A percentile compares a stretch with the other conserved stretches of the same genome.
These are phyloP conservation scores for Puccinia horiana DNA, from an alignment of 1,284 basidiomycete species.

Conservation along the genomic window DNA sequence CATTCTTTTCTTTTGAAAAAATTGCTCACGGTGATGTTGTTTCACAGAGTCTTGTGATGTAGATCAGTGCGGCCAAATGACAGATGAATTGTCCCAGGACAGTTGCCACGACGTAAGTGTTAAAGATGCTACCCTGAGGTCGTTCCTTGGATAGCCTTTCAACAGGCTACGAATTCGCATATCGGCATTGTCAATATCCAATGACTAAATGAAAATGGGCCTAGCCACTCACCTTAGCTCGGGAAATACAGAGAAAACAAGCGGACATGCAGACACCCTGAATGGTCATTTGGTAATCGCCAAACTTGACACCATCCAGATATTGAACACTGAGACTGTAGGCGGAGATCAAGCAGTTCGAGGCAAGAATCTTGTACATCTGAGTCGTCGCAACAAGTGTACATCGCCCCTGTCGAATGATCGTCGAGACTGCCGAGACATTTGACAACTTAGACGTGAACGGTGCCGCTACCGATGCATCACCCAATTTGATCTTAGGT, in stretches of 20 bases:
- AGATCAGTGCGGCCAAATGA: slow-evolving; percentile 82
- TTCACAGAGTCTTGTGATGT: slow-evolving; percentile 83
- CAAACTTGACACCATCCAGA: slow-evolving; percentile 94
- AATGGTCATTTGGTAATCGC: slow-evolving; percentile 70
- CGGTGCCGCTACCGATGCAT: slow-evolving; percentile 91
- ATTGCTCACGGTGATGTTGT: slow-evolving; percentile 71
- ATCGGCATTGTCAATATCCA: not conserved
- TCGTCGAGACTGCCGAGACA: slow-evolving; percentile 90
- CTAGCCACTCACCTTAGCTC: slow-evolving; percentile 86
- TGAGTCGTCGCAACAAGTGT: slow-evolving; percentile 94
- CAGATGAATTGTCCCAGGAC: slow-evolving; percentile 87
- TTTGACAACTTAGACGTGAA: slow-evolving; percentile 94
- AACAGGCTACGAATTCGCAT: slow-evolving; percentile 67
- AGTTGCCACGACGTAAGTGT: slow-evolving; percentile 85
- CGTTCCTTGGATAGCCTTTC: slow-evolving; percentile 87
- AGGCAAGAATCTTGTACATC: slow-evolving; percentile 97
- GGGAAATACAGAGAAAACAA: slow-evolving; percentile 92
- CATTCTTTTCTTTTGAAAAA: not conserved
- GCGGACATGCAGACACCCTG: slow-evolving; percentile 83
- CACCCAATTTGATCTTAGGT: slow-evolving; percentile 93
- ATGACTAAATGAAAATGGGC: not conserved
- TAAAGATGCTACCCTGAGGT: slow-evolving; percentile 90
- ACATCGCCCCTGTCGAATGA: slow-evolving; percentile 93
- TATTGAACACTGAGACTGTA: slow-evolving; percentile 94
- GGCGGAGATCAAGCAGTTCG: slow-evolving; percentile 93